These are phyloP conservation scores for Sphaerostilbella broomeana DNA, from an alignment of 2,329 filamentous ascomycete genomes.

Conservation along the genomic window DNA sequence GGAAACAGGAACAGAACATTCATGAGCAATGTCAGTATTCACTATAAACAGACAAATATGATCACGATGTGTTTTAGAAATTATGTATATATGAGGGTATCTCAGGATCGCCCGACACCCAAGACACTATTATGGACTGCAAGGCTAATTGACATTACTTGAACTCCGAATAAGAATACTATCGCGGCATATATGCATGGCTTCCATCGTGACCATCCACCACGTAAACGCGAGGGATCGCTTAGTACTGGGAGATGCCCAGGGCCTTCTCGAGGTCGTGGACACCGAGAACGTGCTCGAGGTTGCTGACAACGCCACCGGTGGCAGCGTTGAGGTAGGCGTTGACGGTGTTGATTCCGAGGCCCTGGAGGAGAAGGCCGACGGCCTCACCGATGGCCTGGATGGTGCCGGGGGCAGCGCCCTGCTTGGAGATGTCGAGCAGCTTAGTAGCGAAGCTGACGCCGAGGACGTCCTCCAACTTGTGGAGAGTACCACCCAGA, in stretches of 20 bases:
- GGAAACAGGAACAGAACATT: too few relatives aligned
- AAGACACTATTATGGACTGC: slow-evolving; percentile 4
- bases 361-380: slow-evolving; percentile 17
- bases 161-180: too few relatives aligned
- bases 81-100: slow-evolving; percentile 4
- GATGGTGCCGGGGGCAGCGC: slow-evolving; percentile 12
- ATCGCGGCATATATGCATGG: not conserved
- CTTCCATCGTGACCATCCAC: not conserved
- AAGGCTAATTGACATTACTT: slow-evolving; percentile 9
- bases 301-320: slow-evolving; percentile 14
- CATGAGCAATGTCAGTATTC: too few relatives aligned
- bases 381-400: slow-evolving; percentile 20
- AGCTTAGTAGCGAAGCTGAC: slow-evolving; percentile 19
- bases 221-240: not conserved
- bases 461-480: slow-evolving; percentile 18
- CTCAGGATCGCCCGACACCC: slow-evolving; percentile 6
- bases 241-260: slow-evolving; percentile 7
- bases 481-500: slow-evolving; percentile 15
- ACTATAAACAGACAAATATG: too few relatives aligned
- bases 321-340: slow-evolving; percentile 18
- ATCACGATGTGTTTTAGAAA: not conserved
- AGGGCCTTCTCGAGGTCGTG: slow-evolving; percentile 15
- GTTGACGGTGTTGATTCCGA: slow-evolving; percentile 17
- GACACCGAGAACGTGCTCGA: slow-evolving; percentile 17
- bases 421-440: slow-evolving; percentile 15